Percentiles rank a stretch among this genome's conserved stretches.
phyloP scores from a whole-genome alignment of 75 land plant species.

The Selaginella moellendorffii region DNA sequence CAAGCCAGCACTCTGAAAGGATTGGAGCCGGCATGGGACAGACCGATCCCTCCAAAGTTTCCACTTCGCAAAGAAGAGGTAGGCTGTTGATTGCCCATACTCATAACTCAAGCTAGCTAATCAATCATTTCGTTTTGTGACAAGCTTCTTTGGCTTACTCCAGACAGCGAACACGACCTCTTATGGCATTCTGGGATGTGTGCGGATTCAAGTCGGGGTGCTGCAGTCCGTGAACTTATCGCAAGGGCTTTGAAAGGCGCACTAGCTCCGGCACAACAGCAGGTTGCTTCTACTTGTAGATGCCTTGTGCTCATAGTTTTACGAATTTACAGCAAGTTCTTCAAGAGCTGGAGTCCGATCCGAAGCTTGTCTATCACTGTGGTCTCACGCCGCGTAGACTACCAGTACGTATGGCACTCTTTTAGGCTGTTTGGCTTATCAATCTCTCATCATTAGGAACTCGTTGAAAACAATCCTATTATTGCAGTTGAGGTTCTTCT shows the following conservation, averaged over 20 bases:
- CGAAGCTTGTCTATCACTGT: constrained; percentile 94
- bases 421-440: not conserved
- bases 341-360: constrained; percentile 70
- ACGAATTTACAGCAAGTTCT: constrained; percentile 59
- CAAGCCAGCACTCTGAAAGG: constrained; percentile 51
- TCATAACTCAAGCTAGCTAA: not conserved
- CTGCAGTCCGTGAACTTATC: constrained; percentile 76
- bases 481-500: constrained; percentile 87
- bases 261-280: constrained; percentile 70
- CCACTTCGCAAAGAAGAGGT: constrained; percentile 75
- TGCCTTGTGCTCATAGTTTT: not conserved
- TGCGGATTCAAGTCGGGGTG: constrained; percentile 86
- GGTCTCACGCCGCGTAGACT: constrained; percentile 74
- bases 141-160: constrained; percentile 44
- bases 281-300: constrained; percentile 28
- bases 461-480: constrained; percentile 86
- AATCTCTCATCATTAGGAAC: constrained; percentile 33
- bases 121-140: not conserved
- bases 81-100: not conserved
- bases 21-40: constrained; percentile 76
- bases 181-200: constrained; percentile 94
- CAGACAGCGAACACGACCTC: constrained; percentile 76
- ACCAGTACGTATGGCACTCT: constrained; percentile 40
- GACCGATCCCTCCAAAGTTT: constrained; percentile 83
- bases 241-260: constrained; percentile 75